Percentiles rank a stretch among this genome's conserved stretches.
Evolutionary conservation across 1,284 basidiomycete genomes (phyloP).

Genomic region (Apiotrichum akiyoshidainum): DNA sequence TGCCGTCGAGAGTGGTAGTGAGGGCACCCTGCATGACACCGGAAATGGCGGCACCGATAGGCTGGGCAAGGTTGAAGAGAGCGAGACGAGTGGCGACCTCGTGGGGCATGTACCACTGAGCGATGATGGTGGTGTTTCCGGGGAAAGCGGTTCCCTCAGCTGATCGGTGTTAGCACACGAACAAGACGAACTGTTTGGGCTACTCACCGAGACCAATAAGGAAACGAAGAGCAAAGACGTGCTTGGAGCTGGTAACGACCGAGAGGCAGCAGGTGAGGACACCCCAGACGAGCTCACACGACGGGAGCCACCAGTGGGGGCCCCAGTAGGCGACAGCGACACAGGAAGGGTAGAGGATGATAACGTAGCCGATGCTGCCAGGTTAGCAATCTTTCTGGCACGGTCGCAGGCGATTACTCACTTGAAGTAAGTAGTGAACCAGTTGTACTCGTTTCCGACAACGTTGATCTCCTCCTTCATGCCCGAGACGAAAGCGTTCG

Average conservation of each 20-base stretch:
- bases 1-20: conserved; percentile 20
- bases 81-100: conserved; percentile 28
- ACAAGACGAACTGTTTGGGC: too few species aligned
- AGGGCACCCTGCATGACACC: conserved; percentile 29
- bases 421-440: conserved; percentile 14
- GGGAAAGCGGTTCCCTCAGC: conserved; percentile 23
- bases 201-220: conserved; percentile 28
- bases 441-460: conserved; percentile 30
- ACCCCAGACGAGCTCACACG: conserved; percentile 18
- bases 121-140: conserved; percentile 17
- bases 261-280: conserved; percentile 16
- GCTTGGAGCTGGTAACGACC: conserved; percentile 9
- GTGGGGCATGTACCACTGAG: conserved; percentile 23
- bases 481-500: conserved; percentile 32
- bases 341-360: conserved; percentile 12
- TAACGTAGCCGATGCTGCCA: conserved; percentile 11
- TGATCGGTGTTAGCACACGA: too few species aligned
- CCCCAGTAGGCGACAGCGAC: conserved; percentile 13
- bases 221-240: conserved; percentile 21
- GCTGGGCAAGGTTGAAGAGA: conserved; percentile 22
- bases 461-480: conserved; percentile 29
- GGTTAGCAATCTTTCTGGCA: too few species aligned
- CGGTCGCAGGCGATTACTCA: too few species aligned
- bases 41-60: conserved; percentile 24
- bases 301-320: conserved; percentile 13